These are phyloP conservation scores for Lenzites betulinus DNA, from an alignment of 768 basidiomycete species.

Conservation along the genomic window DNA sequence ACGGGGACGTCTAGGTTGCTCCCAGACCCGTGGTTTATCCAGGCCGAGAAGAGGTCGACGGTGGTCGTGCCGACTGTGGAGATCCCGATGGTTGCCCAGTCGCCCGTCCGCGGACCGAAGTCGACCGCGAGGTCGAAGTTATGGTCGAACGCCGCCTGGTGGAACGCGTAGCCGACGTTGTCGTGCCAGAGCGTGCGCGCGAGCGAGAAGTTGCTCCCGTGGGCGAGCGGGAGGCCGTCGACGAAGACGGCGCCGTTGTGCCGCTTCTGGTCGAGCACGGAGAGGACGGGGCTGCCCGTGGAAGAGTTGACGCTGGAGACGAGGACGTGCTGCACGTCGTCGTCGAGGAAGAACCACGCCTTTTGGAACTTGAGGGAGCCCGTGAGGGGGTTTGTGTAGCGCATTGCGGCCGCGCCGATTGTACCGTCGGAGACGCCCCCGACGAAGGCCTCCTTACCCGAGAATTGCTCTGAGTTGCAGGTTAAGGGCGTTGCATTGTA, in stretches of 20 bases:
- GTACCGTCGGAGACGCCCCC: constrained; percentile 64
- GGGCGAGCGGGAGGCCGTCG: constrained; percentile 34
- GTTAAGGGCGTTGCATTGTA: constrained; percentile 56
- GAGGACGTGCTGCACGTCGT: constrained; percentile 66
- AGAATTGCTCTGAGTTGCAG: constrained; percentile 45
- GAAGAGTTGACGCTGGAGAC: constrained; percentile 48
- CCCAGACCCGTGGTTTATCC: constrained; percentile 47
- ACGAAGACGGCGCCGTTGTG: constrained; percentile 46
- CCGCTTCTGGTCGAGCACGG: constrained; percentile 68
- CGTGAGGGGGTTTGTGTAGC: constrained; percentile 66
- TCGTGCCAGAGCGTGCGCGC: constrained; percentile 61
- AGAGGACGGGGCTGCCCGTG: constrained; percentile 50
- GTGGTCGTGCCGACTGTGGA: constrained; percentile 59
- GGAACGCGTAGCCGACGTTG: constrained; percentile 61
- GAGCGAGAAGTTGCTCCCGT: constrained; percentile 28
- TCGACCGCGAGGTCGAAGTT: constrained; percentile 39
- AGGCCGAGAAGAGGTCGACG: constrained; percentile 66
- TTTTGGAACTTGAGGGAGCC: constrained; percentile 61
- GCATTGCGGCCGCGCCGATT: constrained; percentile 62
- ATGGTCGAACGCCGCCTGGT: constrained; percentile 24
- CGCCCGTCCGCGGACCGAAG: constrained; percentile 52
- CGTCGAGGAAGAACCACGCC: constrained; percentile 70
- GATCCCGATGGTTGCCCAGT: constrained; percentile 65
- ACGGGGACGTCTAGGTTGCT: constrained; percentile 34
- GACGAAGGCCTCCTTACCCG: constrained; percentile 58